Percentiles rank a stretch among this genome's conserved stretches.
Conservation (phyloP, 176 grass and related monocot species). For the Hordeum marinum region DNA sequence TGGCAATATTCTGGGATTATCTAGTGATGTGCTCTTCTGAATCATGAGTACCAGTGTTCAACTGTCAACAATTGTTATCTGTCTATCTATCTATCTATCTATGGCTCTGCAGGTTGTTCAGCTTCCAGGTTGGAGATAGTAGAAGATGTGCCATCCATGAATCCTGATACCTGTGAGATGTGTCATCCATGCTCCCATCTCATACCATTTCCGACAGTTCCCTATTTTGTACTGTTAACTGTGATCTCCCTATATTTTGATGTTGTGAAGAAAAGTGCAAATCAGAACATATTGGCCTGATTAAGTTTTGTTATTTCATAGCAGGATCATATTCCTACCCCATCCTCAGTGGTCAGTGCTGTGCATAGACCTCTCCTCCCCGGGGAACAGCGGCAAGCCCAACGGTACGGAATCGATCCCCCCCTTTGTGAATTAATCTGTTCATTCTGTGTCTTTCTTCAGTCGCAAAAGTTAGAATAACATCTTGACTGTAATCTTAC, state of each 20-base stretch:
- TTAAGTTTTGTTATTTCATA: background rate
- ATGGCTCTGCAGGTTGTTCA: background rate
- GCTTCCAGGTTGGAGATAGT: background rate
- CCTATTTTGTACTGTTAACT: background rate
- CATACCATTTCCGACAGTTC: background rate
- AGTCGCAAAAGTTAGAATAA: too few species aligned
- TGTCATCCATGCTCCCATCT: background rate
- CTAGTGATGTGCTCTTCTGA: background rate
- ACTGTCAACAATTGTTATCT: too few species aligned
- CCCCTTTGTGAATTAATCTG: too few species aligned
- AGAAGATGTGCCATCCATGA: background rate
- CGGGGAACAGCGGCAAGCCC: too few species aligned
- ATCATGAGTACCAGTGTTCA: background rate
- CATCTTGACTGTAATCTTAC: too few species aligned
- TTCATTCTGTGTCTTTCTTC: too few species aligned
- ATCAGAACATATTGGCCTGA: background rate
- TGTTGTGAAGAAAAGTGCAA: background rate
- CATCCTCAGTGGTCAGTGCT: too few species aligned
- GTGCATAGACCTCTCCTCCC: too few species aligned
- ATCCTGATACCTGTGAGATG: background rate
- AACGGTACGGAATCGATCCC: too few species aligned
- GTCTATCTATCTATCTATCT: background rate
- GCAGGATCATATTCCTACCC: background rate
- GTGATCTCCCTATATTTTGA: background rate
- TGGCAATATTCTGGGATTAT: conserved; percentile 17